phyloP scores from a whole-genome alignment of 2,329 filamentous ascomycete species.

The Capronia americana region DNA sequence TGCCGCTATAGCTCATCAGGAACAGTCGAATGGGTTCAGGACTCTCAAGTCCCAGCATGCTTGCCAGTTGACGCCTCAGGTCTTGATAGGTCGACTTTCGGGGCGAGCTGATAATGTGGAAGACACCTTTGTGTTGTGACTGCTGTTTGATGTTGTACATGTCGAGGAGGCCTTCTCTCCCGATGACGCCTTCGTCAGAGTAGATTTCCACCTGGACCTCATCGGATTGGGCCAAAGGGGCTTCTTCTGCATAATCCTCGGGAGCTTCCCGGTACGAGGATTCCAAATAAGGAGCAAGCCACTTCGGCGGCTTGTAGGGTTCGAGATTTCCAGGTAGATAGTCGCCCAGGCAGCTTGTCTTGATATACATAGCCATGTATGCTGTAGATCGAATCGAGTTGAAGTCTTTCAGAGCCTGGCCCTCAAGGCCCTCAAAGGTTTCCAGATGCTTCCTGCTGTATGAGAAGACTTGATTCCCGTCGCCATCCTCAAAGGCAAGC shows the following conservation, averaged over 20 bases:
- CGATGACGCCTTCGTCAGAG: conserved; percentile 45
- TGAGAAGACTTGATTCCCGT: conserved; percentile 62
- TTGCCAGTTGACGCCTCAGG: conserved; percentile 29
- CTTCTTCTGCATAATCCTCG: conserved; percentile 30
- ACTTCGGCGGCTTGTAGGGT: conserved; percentile 56
- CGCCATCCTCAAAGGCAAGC: conserved; percentile 65
- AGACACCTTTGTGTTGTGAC: conserved; percentile 26
- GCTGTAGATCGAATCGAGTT: conserved; percentile 54
- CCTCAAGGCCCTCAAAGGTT: conserved; percentile 56
- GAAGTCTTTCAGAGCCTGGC: conserved; percentile 46
- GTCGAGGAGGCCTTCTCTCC: conserved; percentile 50
- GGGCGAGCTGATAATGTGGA: conserved; percentile 17
- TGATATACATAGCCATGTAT: conserved; percentile 64
- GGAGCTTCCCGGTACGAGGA: conserved; percentile 28
- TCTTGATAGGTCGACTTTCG: conserved; percentile 29
- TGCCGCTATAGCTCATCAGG: conserved; percentile 28
- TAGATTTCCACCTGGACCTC: conserved; percentile 51
- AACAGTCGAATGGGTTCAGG: conserved; percentile 33
- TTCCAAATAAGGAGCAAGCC: conserved; percentile 50
- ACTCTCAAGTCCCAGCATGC: conserved; percentile 27
- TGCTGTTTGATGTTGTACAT: conserved; percentile 47
- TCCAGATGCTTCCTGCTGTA: conserved; percentile 62
- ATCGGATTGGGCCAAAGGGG: conserved; percentile 33
- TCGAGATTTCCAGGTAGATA: conserved; percentile 52
- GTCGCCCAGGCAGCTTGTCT: conserved; percentile 54